Base-by-base conservation (phyloP, 2,329 filamentous ascomycete species). In the Ophiostoma angusticollis region DNA sequence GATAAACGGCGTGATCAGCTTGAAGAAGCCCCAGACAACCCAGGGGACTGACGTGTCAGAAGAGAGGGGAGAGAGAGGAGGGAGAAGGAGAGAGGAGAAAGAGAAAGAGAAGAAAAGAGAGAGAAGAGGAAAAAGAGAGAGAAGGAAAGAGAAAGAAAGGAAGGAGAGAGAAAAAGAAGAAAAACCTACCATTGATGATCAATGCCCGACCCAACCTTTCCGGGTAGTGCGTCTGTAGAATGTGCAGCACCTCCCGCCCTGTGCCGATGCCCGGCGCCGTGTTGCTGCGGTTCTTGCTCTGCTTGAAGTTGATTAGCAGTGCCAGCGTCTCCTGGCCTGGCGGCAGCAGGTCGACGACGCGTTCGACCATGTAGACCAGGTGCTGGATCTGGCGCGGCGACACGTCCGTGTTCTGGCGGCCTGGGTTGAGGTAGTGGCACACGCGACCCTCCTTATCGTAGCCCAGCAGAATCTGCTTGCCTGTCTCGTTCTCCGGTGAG, bases 221-320 rank as follows among this genome's bases (percentile, higher is more conserved):
- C 0, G 91, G 91, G 56, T 96, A 96, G 62, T 98, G 87, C 48
- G 81, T 87, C 63, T 98, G 91, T 45, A 98, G 68, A 49, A 98
- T 93, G 56, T 80, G 71, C 50, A 98, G 64, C n/a, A 87, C 82
- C 63, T 93, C 80, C 50, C 82, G 77, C 6, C 82, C 84, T 54
- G 83, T 80, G 22, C 72, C 72, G 41, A 95, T 65, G 9, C 76
- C 76, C 8, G 89, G 85, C 21, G 70, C 67, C 13, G 74, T 78
- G 53, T 86, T 84, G 51, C 79, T 74, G 40, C 84, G 76, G 43
- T 70, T 74, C 56, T 81, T 82, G 49, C 78, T 80, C 44, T 79
- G 72, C 59, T 85, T 84, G 67, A 94, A 96, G 63, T 95, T 89
- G 60, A 96, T 87, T 49, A 96, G 66, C 40, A 98, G 68, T 31